Percentiles rank a stretch among this genome's conserved stretches.
These are phyloP conservation scores for Termitomyces sp. DNA, from an alignment of 768 basidiomycete genomes.

Conservation along the genomic window DNA sequence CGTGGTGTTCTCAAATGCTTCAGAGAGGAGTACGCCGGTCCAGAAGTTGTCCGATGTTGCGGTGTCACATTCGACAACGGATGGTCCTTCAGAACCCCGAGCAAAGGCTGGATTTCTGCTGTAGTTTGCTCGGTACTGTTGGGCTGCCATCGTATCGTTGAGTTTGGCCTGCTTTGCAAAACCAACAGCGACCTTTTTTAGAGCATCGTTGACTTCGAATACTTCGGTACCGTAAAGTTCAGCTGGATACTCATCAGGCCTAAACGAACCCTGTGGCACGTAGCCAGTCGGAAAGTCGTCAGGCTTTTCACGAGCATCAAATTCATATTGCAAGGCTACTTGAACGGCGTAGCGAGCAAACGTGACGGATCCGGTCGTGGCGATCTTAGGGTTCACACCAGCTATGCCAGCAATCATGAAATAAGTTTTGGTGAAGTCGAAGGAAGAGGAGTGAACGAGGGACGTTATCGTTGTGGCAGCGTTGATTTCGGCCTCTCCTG, in stretches of 20 bases:
- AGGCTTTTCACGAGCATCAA: constrained; percentile 12
- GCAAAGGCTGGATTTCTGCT: background rate
- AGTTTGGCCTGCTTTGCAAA: constrained; percentile 8
- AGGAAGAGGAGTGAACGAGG: constrained; percentile 5
- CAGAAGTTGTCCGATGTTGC: constrained; percentile 9
- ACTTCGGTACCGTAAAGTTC: constrained; percentile 12
- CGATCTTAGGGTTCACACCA: constrained; percentile 9
- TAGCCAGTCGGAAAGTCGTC: constrained; percentile 9
- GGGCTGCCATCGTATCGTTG: constrained; percentile 4
- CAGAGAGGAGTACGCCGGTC: constrained; percentile 9
- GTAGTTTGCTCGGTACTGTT: constrained; percentile 6
- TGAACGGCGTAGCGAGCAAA: constrained; percentile 12
- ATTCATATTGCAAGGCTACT: constrained; percentile 11
- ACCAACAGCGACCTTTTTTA: constrained; percentile 6
- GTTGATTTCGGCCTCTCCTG: constrained; percentile 13
- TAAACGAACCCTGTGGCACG: constrained; percentile 8
- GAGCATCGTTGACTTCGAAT: constrained; percentile 11
- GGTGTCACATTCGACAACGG: constrained; percentile 11
- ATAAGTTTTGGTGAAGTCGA: constrained; percentile 8
- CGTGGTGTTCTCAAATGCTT: constrained; percentile 12
- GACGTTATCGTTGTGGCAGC: constrained; percentile 10
- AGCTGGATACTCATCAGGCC: constrained; percentile 4
- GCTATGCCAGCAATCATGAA: constrained; percentile 12
- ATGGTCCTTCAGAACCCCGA: constrained; percentile 3
- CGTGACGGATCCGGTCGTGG: constrained; percentile 9